Evolutionary conservation across 2,329 filamentous ascomycete genomes (phyloP), one percentile per base, ranked within the genome.

Genomic region (Aaosphaeria pasadenensis): DNA sequence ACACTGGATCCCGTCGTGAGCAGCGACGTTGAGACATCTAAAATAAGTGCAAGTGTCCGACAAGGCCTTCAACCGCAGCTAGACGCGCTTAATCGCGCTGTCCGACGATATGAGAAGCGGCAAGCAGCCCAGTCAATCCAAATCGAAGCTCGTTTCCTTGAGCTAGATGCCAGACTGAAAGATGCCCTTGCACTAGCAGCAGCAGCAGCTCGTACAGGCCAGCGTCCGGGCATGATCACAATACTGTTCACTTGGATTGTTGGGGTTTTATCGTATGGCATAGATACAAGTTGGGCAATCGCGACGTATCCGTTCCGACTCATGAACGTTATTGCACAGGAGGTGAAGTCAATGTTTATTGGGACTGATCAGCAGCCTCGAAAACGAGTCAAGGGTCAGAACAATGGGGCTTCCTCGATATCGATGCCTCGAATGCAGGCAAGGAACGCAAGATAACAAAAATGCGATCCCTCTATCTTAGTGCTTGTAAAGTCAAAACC

Each of bases 41-140:
- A 75, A 49, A 64, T 75, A 7, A 68, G 67, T 13, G 59, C 66
- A 5, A 84, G 89, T 49, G 77, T 89, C 9, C 81, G 83, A 39
- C 82, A 82, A 50, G 74, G 77, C 30, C 76, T 92, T 7, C 87
- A 91, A 56, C 86, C 89, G 0, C 90, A 96, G 50, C 78, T 97
- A 5, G 91, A 96, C 59, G 89, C 90, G 0, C 75, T 97, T 31
- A 94, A 91, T 59, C 85, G 92, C 42, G 91, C 92, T 4, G 87
- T 97, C 40, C 82, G 92, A 17, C 84, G 90, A 33, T 96, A 96
- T 60, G 92, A 97, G 73, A 96, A 95, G 73, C 88, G 91, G 59
- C 84, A 87, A 4, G 86, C 86, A 0, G 76, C 91, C 6, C 80
- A 91, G 30, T 81, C 88, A 7, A 79, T 87, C 46, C 86, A 92